A percentile compares a stretch with the other conserved stretches of the same genome.
Evolutionary conservation across 1,139 yeast species (phyloP).

Genomic region (Nadsonia commutata): DNA sequence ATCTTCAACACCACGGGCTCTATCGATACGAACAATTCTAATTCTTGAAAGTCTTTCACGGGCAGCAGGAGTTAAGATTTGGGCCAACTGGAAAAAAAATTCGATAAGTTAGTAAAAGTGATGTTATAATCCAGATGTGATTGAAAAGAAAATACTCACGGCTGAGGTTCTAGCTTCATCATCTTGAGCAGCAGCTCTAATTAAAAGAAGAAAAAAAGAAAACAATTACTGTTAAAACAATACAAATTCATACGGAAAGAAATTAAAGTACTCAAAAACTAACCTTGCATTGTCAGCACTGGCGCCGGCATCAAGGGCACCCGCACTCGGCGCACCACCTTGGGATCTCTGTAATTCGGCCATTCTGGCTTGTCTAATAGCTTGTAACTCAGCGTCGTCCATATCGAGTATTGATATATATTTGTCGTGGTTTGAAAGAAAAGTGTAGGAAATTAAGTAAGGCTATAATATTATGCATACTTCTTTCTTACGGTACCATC

Average conservation of each 20-base stretch:
- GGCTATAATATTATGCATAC: no score
- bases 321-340: conserved; percentile 14
- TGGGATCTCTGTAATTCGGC: conserved; percentile 55
- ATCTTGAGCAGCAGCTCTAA: no score
- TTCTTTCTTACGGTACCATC: no score
- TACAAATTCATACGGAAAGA: no score
- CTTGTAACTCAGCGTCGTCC: conserved; percentile 68
- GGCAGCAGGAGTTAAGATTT: conserved; percentile 66
- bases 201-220: background rate
- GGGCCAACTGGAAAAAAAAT: conserved; percentile 31
- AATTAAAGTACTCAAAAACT: background rate
- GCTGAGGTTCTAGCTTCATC: no score
- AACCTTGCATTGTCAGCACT: background rate
- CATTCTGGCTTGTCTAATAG: conserved; percentile 77
- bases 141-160: no score
- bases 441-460: no score
- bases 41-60: conserved; percentile 81
- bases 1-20: conserved; percentile 85
- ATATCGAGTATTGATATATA: conserved; percentile 6
- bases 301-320: conserved; percentile 1
- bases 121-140: background rate
- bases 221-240: background rate
- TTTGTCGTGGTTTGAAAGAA: no score
- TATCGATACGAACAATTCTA: conserved; percentile 75
- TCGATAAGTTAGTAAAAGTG: background rate